phyloP scores from a whole-genome alignment of 768 basidiomycete species.

The Mycena sanguinolenta region DNA sequence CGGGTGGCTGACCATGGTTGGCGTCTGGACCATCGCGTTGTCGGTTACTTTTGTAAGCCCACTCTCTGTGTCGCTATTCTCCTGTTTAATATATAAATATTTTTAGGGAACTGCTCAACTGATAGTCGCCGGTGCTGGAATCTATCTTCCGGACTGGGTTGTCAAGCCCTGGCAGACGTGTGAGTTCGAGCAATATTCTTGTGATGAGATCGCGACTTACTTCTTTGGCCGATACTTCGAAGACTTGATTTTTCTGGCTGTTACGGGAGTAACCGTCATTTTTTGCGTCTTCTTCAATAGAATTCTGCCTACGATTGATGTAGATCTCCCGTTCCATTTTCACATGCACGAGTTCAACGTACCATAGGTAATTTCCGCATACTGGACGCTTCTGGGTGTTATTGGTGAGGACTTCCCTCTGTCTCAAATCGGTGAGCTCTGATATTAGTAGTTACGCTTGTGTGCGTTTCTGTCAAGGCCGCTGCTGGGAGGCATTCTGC shows the following conservation, averaged over 20 bases:
- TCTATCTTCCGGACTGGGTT: conserved; percentile 71
- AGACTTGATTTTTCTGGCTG: conserved; percentile 71
- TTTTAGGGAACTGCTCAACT: conserved; percentile 66
- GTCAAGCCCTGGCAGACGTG: conserved; percentile 74
- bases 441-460: conserved; percentile 59
- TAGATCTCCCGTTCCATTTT: conserved; percentile 38
- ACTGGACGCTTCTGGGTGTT: conserved; percentile 73
- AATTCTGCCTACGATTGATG: conserved; percentile 64
- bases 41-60: conserved; percentile 71
- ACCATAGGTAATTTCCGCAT: conserved; percentile 65
- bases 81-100: neutral
- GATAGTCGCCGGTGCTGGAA: conserved; percentile 68
- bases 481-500: conserved; percentile 66
- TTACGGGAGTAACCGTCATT: conserved; percentile 60
- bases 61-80: neutral
- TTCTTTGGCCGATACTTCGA: conserved; percentile 8
- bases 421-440: neutral
- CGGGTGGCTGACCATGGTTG: conserved; percentile 78
- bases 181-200: conserved; percentile 43
- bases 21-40: conserved; percentile 77
- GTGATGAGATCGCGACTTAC: neutral
- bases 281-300: conserved; percentile 71
- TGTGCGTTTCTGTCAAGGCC: conserved; percentile 70
- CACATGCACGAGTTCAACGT: conserved; percentile 7
- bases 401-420: conserved; percentile 51